Base-by-base conservation (phyloP, 805 yeast species). In the Cyberlindnera japonica region DNA sequence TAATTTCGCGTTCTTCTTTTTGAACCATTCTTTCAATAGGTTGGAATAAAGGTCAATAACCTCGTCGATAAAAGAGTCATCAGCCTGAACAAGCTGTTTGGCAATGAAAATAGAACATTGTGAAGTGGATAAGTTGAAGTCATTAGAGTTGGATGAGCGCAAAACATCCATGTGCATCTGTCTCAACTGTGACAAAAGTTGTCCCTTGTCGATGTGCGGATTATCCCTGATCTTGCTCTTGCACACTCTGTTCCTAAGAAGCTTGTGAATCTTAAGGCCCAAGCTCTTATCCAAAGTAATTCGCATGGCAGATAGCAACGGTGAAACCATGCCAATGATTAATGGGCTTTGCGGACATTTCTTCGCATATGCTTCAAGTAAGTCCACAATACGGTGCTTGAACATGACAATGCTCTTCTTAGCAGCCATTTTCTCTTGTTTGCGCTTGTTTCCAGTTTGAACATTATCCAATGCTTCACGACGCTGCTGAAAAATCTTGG, bases 401-500 rank as follows among this genome's bases (percentile, higher is more conserved):
- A 90, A 83, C 37, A 83, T 74, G 5, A 81, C 69, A 68, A 91
- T 83, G 53, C 79, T 83, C 57, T 83, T 84, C 54, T 81, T 77
- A 6, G 97, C 96, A 46, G 81, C 83, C 35, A 71, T 64, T n/a
- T 79, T 86, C 44, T 86, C 95, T 16, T 72, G 61, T 53, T 86
- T 86, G 54, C 84, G 73, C 59, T 75, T 77, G 58, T 71, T 83
- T 24, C 89, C 89, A 6, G 74, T 74, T n/a, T 65, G 56, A 3
- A 75, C 64, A 23, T 67, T 65, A 9, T 77, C 62, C 39, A 87
- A 61, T 0, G 85, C 83, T 45, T 76, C 79, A 50, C 80, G 78
- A 52, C 97, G 76, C 53, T 88, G 91, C 54, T 83, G 77, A 72
- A 91, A 91, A 40, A 91, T 91, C 39, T 73, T 74, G 0, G 96